Conservation (phyloP, 345 rosid species). For the Sonneratia alba region DNA sequence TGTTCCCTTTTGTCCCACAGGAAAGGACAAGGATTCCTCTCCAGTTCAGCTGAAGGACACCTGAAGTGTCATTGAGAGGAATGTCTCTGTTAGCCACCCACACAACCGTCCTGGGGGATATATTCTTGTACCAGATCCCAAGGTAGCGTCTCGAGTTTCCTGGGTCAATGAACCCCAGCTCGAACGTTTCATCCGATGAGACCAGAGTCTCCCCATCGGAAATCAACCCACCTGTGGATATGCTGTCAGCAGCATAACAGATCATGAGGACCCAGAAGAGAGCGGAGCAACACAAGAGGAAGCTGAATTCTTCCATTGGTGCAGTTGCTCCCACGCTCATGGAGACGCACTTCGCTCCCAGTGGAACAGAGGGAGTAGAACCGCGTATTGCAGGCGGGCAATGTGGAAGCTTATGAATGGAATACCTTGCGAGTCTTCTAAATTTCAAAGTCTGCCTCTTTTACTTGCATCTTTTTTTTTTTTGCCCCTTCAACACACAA, state of each 20-base stretch:
- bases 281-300: conserved; percentile 3
- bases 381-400: not conserved
- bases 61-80: conserved; percentile 5
- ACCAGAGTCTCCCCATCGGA: conserved; percentile 20
- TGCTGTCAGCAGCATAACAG: conserved; percentile 11
- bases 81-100: conserved; percentile 19
- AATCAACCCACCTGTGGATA: conserved; percentile 9
- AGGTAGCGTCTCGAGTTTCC: conserved; percentile 13
- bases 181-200: conserved; percentile 15
- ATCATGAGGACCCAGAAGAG: not conserved
- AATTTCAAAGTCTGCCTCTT: conserved; percentile 1
- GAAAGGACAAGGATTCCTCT: conserved; percentile 4
- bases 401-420: not conserved
- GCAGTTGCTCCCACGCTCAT: not conserved
- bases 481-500: too few species aligned
- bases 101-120: conserved; percentile 6
- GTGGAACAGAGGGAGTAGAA: not conserved
- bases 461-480: not conserved
- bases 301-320: conserved; percentile 1
- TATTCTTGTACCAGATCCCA: conserved; percentile 27
- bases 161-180: conserved; percentile 24
- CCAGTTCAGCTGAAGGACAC: conserved; percentile 4
- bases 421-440: not conserved
- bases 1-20: not conserved
- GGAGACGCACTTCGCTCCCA: not conserved